These are phyloP conservation scores for Calonectria multiphialidica DNA, from an alignment of 2,329 filamentous ascomycete genomes.

Conservation along the genomic window DNA sequence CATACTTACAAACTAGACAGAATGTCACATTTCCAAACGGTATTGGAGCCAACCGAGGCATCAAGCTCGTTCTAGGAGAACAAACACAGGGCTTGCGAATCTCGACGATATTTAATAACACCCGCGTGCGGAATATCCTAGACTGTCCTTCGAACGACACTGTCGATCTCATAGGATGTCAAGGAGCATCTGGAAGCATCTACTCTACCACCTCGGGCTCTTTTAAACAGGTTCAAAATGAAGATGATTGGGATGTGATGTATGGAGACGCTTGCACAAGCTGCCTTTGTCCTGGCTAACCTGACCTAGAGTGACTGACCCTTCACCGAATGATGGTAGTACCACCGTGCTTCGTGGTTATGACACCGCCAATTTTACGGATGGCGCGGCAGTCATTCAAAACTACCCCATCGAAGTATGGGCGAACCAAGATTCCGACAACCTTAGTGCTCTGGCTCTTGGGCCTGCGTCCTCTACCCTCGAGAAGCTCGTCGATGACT, in stretches of 20 bases:
- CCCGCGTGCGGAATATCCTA: conserved; percentile 19
- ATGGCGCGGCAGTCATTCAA: not conserved
- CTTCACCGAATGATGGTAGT: conserved; percentile 10
- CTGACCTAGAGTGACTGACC: not conserved
- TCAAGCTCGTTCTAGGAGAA: conserved; percentile 17
- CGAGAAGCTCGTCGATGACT: not conserved
- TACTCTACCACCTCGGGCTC: conserved; percentile 11
- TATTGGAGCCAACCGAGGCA: conserved; percentile 24
- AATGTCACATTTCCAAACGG: conserved; percentile 25
- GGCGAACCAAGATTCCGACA: conserved; percentile 17
- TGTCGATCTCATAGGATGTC: conserved; percentile 16
- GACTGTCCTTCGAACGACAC: conserved; percentile 17
- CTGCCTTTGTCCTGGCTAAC: not conserved
- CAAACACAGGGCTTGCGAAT: conserved; percentile 22
- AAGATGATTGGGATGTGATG: conserved; percentile 21
- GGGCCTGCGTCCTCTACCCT: conserved; percentile 14
- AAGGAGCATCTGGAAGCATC: conserved; percentile 24
- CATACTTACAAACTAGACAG: not conserved
- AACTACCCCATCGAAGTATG: conserved; percentile 22
- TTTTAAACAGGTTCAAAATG: conserved; percentile 10
- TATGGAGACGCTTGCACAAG: not conserved
- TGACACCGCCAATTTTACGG: conserved; percentile 21
- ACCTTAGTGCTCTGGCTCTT: conserved; percentile 20
- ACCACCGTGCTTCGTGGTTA: conserved; percentile 21
- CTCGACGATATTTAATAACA: conserved; percentile 25